Evolutionary conservation across 1,284 basidiomycete genomes (phyloP).

Genomic region (Pisolithus thermaeus): DNA sequence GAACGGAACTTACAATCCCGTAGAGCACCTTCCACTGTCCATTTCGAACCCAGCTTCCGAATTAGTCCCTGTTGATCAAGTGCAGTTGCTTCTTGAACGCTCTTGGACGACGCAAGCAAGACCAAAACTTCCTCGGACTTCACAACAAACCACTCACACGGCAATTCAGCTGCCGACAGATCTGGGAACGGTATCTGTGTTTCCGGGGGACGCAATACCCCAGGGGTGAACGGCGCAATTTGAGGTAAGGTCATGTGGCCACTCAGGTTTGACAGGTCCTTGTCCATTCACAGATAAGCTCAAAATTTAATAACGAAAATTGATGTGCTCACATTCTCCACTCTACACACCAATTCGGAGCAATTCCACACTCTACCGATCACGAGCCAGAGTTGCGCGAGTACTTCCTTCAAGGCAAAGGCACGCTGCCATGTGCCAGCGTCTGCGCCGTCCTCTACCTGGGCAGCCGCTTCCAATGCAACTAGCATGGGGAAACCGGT

Average conservation of each 20-base stretch:
- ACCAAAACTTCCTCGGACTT: constrained; percentile 50
- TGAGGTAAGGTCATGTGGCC: constrained; percentile 29
- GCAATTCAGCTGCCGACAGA: constrained; percentile 12
- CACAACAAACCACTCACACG: constrained; percentile 33
- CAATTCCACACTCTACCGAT: constrained; percentile 74
- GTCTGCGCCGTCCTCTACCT: constrained; percentile 37
- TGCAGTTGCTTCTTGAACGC: constrained; percentile 59
- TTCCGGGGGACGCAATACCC: constrained; percentile 27
- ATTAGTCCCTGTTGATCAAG: constrained; percentile 53
- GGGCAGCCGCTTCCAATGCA: constrained; percentile 59
- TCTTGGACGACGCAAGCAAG: constrained; percentile 44
- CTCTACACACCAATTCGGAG: constrained; percentile 44
- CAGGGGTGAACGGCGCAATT: constrained; percentile 24
- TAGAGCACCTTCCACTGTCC: constrained; percentile 74
- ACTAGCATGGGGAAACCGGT: constrained; percentile 84
- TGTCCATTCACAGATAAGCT: constrained; percentile 30
- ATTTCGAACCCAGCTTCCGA: constrained; percentile 49
- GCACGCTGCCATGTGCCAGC: constrained; percentile 41
- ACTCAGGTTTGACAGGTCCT: constrained; percentile 18
- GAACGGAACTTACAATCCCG: constrained; percentile 57
- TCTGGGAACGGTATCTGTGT: constrained; percentile 24
- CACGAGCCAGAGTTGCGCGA: constrained; percentile 59
- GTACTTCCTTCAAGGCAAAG: constrained; percentile 57
- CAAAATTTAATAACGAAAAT: constrained; percentile 12
- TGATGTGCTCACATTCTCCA: constrained; percentile 45